Conservation (phyloP, 352 stramenopile genomes). For the Phytophthora pinifolia region DNA sequence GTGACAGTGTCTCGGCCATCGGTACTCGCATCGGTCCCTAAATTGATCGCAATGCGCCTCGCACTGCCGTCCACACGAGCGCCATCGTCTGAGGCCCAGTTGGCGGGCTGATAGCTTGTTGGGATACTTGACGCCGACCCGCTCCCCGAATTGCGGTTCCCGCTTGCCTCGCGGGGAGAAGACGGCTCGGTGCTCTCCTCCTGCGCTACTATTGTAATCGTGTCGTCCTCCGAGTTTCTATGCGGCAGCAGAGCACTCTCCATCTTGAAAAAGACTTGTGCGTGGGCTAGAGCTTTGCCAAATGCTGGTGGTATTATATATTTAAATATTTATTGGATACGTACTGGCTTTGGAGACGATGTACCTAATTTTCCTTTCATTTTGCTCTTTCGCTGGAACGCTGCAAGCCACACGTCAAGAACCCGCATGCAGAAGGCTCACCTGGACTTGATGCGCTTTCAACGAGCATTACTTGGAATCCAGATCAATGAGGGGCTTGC, state of each 20-base stretch:
- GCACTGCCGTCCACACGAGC: conserved; percentile 25
- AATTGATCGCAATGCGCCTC: conserved; percentile 29
- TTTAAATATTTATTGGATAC: conserved; percentile 27
- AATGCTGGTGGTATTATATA: conserved; percentile 10
- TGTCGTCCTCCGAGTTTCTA: conserved; percentile 5
- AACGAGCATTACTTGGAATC: no score
- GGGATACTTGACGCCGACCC: conserved; percentile 4
- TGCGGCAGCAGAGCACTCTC: conserved; percentile 8
- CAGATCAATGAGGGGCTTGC: no score
- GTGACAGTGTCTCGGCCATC: no score
- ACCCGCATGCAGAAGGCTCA: no score
- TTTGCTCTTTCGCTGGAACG: conserved; percentile 18
- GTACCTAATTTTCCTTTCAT: conserved; percentile 25
- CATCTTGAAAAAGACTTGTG: conserved; percentile 7
- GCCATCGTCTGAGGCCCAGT: conserved; percentile 28
- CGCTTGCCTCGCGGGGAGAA: background rate
- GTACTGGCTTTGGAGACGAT: conserved; percentile 5
- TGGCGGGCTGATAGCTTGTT: conserved; percentile 19
- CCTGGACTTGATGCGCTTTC: no score
- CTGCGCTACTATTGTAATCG: conserved; percentile 22
- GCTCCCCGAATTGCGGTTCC: conserved; percentile 9
- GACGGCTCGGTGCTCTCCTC: conserved; percentile 2
- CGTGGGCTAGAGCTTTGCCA: conserved; percentile 14
- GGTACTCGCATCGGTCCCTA: background rate
- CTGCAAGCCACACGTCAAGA: background rate